Conservation (phyloP, 805 yeast species). For the Helenozyma baotianmanensis region DNA sequence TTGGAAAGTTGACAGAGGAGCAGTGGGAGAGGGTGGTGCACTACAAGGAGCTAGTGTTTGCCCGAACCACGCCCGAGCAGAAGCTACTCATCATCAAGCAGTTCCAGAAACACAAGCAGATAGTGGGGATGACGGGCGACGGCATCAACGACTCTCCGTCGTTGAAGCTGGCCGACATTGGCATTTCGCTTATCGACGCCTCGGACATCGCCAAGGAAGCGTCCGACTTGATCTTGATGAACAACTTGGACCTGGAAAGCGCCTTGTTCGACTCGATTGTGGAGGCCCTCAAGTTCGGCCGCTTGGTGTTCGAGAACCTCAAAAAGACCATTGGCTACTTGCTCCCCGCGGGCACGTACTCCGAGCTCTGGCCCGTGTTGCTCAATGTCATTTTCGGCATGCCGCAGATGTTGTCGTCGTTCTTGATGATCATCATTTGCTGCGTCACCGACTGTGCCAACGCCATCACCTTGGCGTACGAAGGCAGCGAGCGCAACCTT, state of each 20-base stretch:
- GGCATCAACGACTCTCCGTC: conserved; percentile 36
- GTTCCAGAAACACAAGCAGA: conserved; percentile 30
- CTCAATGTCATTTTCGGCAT: conserved; percentile 45
- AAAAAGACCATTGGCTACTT: conserved; percentile 44
- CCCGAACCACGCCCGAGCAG: conserved; percentile 46
- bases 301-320: conserved; percentile 47
- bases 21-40: conserved; percentile 40
- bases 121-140: conserved; percentile 36
- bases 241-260: conserved; percentile 13
- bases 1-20: conserved; percentile 27
- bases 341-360: conserved; percentile 49
- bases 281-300: conserved; percentile 37
- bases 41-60: conserved; percentile 34
- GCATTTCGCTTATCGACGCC: conserved; percentile 26
- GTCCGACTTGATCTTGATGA: conserved; percentile 26
- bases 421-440: conserved; percentile 48
- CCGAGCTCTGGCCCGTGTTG: conserved; percentile 49
- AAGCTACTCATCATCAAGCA: conserved; percentile 46
- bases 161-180: conserved; percentile 31
- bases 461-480: conserved; percentile 43
- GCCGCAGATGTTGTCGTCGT: conserved; percentile 46
- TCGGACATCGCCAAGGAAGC: conserved; percentile 37
- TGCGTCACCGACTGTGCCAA: conserved; percentile 45
- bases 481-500: conserved; percentile 39
- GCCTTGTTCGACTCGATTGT: conserved; percentile 22